Evolutionary conservation across 352 stramenopile genomes (phyloP), one percentile per base, ranked within the genome.

Genomic region (Peronospora tabacina): DNA sequence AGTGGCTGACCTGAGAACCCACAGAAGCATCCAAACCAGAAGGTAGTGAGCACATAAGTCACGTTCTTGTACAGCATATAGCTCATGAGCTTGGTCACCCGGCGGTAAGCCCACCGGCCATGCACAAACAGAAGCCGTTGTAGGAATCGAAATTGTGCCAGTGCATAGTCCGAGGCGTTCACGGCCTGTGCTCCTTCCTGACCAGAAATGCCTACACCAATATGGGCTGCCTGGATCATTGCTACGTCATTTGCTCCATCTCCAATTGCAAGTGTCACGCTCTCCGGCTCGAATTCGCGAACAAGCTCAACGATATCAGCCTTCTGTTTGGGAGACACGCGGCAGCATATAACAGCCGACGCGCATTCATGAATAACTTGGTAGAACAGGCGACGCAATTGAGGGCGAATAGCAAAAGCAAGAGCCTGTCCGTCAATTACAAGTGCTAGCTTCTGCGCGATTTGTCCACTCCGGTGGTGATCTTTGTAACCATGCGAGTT

Each of bases 1-100:
- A 90, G 58, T 8, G 82, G 80, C 29, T 90, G 79, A 0, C 77
- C 80, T 8, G 82, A 90, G 24, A 91, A 88, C 8, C 82, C 82
- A 17, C 62, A 78, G 24, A 86, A 77, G 49, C 68, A 88, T n/a
- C 79, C 76, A 49, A 87, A 93, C 77, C 77, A 89, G 53, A 90
- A 93, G 5, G 79, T 85, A 20, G 82, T 87, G 3, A 89, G 63
- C 42, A 89, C 78, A 47, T 89, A 87, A 20, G 82, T 85, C 36
- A 93, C 75, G 61, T 91, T 97, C 72, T 98, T 98, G 79, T 96
- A 97, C 13, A 98, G 90, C 66, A 94, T 95, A 60, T 97, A 97
- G 55, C 85, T 85, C 66, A 97, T 87, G 15, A 98, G 63, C 50
- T 96, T 96, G 7, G 88, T 69, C 15, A 96, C 79, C 5, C 94